Evolutionary conservation across 208 protist species (phyloP).

Genomic region (Hexamita inflata): DNA sequence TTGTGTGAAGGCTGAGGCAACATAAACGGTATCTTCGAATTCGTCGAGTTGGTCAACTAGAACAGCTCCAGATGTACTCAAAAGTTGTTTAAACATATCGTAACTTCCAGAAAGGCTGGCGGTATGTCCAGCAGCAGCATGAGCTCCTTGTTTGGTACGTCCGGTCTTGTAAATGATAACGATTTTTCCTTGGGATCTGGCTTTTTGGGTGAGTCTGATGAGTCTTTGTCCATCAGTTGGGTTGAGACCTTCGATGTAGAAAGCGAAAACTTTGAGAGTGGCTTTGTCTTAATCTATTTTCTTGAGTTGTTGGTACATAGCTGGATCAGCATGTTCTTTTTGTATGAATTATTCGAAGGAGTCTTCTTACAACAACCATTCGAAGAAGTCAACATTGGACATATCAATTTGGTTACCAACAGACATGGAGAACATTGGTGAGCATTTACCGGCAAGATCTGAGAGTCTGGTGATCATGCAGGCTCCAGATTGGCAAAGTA

Average conservation of each 20-base stretch:
- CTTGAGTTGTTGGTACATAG: conserved; percentile 26
- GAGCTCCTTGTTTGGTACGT: conserved; percentile 24
- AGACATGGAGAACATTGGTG: conserved; percentile 32
- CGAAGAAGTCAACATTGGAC: conserved; percentile 38
- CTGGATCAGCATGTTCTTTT: neutral
- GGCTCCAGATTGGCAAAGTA: conserved; percentile 42
- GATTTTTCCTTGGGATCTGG: conserved; percentile 13
- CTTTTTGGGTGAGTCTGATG: conserved; percentile 16
- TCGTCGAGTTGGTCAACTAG: conserved; percentile 24
- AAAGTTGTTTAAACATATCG: conserved; percentile 36
- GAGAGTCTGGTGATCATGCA: conserved; percentile 37
- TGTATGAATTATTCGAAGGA: neutral
- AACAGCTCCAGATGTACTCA: conserved; percentile 30
- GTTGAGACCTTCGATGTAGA: conserved; percentile 45
- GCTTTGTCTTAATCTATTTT: conserved; percentile 34
- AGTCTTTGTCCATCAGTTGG: conserved; percentile 31
- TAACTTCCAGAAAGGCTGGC: conserved; percentile 42
- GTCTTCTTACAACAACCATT: conserved; percentile 23
- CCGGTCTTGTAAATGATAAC: conserved; percentile 43
- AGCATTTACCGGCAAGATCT: conserved; percentile 31
- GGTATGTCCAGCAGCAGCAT: conserved; percentile 40
- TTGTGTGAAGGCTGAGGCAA: neutral
- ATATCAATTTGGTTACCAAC: conserved; percentile 46
- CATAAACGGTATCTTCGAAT: conserved; percentile 32
- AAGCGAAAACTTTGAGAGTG: neutral